A percentile compares a stretch with the other conserved stretches of the same genome.
phyloP scores from a whole-genome alignment of 139 green algal genomes.

The Monoraphidium neglectum region DNA sequence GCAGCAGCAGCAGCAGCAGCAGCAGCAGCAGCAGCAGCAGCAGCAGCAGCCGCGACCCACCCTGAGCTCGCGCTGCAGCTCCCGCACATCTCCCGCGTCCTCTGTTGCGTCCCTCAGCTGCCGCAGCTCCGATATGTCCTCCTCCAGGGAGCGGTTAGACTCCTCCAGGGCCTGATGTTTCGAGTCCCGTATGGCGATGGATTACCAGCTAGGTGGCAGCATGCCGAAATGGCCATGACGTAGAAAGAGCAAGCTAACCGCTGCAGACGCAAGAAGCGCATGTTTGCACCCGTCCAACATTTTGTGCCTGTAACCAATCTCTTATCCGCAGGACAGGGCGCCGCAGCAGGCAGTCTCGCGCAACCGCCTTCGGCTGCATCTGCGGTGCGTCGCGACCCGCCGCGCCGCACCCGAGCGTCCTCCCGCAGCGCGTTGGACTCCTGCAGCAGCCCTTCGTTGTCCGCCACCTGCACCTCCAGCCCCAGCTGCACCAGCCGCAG shows the following conservation, averaged over 20 bases:
- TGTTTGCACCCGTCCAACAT: too few species aligned
- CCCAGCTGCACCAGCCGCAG: slow-evolving; percentile 27
- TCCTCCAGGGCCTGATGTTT: slow-evolving; percentile 30
- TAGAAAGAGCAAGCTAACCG: too few species aligned
- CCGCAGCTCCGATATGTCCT: slow-evolving; percentile 21
- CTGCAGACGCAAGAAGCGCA: too few species aligned
- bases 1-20: neutral
- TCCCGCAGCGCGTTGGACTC: slow-evolving; percentile 25
- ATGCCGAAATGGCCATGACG: too few species aligned
- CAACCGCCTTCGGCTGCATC: too few species aligned
- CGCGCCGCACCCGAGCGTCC: slow-evolving; percentile 15
- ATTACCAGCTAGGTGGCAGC: too few species aligned
- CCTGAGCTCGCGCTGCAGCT: slow-evolving; percentile 25
- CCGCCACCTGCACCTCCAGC: slow-evolving; percentile 26
- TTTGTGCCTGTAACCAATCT: too few species aligned
- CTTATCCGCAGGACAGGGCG: too few species aligned
- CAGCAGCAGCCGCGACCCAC: neutral
- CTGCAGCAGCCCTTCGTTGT: slow-evolving; percentile 10
- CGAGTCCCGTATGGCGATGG: too few species aligned
- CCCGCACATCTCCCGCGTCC: neutral
- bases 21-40: neutral
- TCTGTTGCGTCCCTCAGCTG: slow-evolving; percentile 16
- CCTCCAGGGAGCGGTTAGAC: slow-evolving; percentile 12
- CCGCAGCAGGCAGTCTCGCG: too few species aligned
- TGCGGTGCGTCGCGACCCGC: too few species aligned